phyloP scores from a whole-genome alignment of 2,329 filamentous ascomycete genomes.

The Arthrinium phaeospermum region DNA sequence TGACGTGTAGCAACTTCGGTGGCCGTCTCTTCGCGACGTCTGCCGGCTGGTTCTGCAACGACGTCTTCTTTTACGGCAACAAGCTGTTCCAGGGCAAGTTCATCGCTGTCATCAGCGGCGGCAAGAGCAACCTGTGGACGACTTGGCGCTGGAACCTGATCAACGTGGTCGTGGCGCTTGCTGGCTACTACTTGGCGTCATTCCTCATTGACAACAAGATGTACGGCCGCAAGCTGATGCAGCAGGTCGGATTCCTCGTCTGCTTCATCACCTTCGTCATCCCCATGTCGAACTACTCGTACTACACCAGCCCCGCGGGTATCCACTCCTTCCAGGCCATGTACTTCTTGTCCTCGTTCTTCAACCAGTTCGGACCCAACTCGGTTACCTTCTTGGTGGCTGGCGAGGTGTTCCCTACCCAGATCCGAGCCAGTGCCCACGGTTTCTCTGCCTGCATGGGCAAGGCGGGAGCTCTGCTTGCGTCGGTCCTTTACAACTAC shows the following conservation, averaged over 20 bases:
- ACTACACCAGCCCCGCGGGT: constrained; percentile 74
- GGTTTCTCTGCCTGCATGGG: constrained; percentile 92
- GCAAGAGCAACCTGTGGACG: constrained; percentile 76
- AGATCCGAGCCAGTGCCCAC: constrained; percentile 90
- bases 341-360: constrained; percentile 98
- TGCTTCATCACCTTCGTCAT: constrained; percentile 94
- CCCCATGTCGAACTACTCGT: constrained; percentile 85
- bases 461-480: constrained; percentile 86
- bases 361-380: constrained; percentile 99
- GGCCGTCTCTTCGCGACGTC: constrained; percentile 86
- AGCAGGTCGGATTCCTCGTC: constrained; percentile 90
- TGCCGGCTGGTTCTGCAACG: constrained; percentile 92
- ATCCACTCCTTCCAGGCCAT: constrained; percentile 95
- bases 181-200: constrained; percentile 88
- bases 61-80: constrained; percentile 99
- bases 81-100: constrained; percentile 95
- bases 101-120: constrained; percentile 78
- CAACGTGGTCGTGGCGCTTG: constrained; percentile 86
- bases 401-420: constrained; percentile 94
- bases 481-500: constrained; percentile 93
- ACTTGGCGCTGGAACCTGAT: constrained; percentile 92
- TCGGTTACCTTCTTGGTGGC: constrained; percentile 95
- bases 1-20: constrained; percentile 84
- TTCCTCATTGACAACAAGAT: constrained; percentile 95
- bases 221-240: constrained; percentile 96